A percentile compares a stretch with the other conserved stretches of the same genome.
These are phyloP conservation scores for Paraurostyla sp. DNA, from an alignment of 73 alveolate species.

Conservation along the genomic window DNA sequence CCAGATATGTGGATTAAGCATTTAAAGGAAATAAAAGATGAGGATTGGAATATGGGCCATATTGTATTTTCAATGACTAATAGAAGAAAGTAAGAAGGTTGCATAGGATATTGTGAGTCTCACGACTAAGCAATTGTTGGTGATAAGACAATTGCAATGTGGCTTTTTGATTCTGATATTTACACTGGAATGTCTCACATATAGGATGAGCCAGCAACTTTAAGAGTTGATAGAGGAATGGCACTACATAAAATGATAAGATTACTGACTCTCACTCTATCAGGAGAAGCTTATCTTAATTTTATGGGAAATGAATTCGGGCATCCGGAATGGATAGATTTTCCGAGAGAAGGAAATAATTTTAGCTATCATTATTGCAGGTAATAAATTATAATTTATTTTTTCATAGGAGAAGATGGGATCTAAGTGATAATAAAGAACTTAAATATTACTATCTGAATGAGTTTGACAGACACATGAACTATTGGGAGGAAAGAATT, in stretches of 20 bases:
- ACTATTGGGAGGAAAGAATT: constrained; percentile 67
- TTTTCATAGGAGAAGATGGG: constrained; percentile 94
- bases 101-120: constrained; percentile 96
- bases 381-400: not conserved
- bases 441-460: constrained; percentile 84
- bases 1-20: constrained; percentile 95
- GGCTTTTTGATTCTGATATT: constrained; percentile 95
- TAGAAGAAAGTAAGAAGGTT: constrained; percentile 94
- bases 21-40: constrained; percentile 93
- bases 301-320: constrained; percentile 99
- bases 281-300: constrained; percentile 94
- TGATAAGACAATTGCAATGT: constrained; percentile 97
- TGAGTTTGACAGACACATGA: constrained; percentile 92
- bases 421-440: constrained; percentile 90
- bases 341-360: constrained; percentile 98
- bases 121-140: constrained; percentile 99
- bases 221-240: constrained; percentile 95
- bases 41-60: constrained; percentile 96
- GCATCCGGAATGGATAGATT: constrained; percentile 99
- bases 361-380: constrained; percentile 93
- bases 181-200: constrained; percentile 88
- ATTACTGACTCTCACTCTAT: constrained; percentile 94
- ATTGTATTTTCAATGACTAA: constrained; percentile 90
- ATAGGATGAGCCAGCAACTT: constrained; percentile 75
- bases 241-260: constrained; percentile 97